These are phyloP conservation scores for Fusarium agapanthi DNA, from an alignment of 2,329 filamentous ascomycete genomes.

Conservation along the genomic window DNA sequence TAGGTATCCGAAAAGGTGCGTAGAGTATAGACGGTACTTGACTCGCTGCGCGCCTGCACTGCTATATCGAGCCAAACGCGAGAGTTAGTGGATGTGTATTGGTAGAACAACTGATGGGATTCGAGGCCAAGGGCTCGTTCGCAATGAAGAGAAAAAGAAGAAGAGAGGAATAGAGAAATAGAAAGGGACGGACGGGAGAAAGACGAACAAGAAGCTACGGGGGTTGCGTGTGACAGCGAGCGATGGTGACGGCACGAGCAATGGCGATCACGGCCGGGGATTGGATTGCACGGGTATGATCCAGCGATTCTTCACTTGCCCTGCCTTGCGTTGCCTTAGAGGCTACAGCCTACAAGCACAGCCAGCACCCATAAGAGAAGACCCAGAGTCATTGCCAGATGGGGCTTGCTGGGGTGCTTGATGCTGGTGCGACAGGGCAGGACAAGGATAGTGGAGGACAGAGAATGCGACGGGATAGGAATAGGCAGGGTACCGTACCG, in stretches of 20 bases:
- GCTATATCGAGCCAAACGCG: constrained; percentile 36
- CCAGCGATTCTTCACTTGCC: constrained; percentile 24
- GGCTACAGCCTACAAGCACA: constrained; percentile 8
- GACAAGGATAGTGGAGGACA: constrained; percentile 26
- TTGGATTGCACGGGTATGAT: constrained; percentile 22
- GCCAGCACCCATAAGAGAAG: not conserved
- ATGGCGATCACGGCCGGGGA: constrained; percentile 33
- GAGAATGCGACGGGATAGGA: constrained; percentile 23
- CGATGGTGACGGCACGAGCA: constrained; percentile 35
- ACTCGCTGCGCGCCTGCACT: constrained; percentile 37
- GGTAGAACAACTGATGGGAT: constrained; percentile 18
- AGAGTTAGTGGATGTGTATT: constrained; percentile 28
- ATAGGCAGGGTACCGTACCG: constrained; percentile 1
- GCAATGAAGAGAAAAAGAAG: constrained; percentile 10
- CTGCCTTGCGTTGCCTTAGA: not conserved
- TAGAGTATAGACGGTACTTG: constrained; percentile 19
- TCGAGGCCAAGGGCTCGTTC: constrained; percentile 7
- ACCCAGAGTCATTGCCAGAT: constrained; percentile 1
- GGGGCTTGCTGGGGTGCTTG: constrained; percentile 25
- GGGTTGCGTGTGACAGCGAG: constrained; percentile 35
- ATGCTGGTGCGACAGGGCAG: constrained; percentile 32
- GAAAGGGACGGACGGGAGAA: constrained; percentile 1
- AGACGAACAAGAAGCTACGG: constrained; percentile 24
- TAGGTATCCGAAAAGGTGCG: constrained; percentile 47
- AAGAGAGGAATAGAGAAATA: constrained; percentile 13